Evolutionary conservation across 2,329 filamentous ascomycete species (phyloP), one percentile per base, ranked within the genome.

Genomic region (Fusarium verrucosum): DNA sequence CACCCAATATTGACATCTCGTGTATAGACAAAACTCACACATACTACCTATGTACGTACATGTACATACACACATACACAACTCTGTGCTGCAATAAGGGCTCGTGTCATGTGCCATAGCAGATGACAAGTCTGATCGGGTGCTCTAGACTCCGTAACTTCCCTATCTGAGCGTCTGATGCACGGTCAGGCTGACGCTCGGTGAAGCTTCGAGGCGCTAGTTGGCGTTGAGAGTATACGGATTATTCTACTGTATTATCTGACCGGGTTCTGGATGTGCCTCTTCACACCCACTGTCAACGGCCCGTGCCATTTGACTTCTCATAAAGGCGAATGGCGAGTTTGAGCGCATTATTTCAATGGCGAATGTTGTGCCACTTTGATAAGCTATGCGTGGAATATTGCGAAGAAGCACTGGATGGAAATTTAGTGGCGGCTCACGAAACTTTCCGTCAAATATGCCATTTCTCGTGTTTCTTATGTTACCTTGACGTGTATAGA

Each of bases 251-350:
- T n/a, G n/a, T n/a, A 61, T 2, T 65, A 42, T 62, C 42, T 58
- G 11, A 65, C 56, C 56, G 62, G 58, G 62, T 58, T 62, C 50
- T 57, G 40, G 56, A 65, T 65, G 42, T 49, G 17, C 14, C n/a
- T 14, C 17, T 38, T 37, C 42, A 62, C 62, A 65, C 62, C 56
- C 50, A 40, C 30, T 49, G 51, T 32, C 16, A 36, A 52, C 56
- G 61, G 62, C 37, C 61, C 61, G 56, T 56, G 55, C 61, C 61
- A 65, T 62, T 30, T 50, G 50, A 62, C 42, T 65, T n/a, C 37
- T 41, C 41, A 33, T 36, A 35, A 28, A 32, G 26, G 28, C 28
- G 14, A 17, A 22, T 35, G 17, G 7, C 14, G 6, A 47, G n/a
- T 8, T 16, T 14, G 28, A 10, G 8, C 54, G 20, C 19, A 45